Conservation (phyloP, 1,284 basidiomycete species). For the Malassezia vespertilionis region DNA sequence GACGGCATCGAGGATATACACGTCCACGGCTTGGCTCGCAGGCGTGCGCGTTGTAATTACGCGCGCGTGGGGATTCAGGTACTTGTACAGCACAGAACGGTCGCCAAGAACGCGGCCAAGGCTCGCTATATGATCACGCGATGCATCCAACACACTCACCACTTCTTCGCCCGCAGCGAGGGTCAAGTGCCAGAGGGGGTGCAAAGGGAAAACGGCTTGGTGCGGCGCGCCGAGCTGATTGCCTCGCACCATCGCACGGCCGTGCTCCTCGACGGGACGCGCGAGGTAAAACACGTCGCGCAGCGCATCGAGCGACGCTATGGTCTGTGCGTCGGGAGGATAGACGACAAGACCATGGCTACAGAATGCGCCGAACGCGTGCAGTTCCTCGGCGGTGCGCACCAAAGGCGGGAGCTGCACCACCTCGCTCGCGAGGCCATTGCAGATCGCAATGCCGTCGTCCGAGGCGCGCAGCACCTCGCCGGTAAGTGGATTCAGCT, state of each 20-base stretch:
- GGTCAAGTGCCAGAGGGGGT: constrained; percentile 25
- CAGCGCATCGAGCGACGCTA: constrained; percentile 22
- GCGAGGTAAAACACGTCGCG: constrained; percentile 22
- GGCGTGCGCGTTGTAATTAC: constrained; percentile 57
- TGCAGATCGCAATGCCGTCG: constrained; percentile 3
- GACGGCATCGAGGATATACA: constrained; percentile 66
- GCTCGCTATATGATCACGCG: constrained; percentile 21
- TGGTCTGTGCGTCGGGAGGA: constrained; percentile 22
- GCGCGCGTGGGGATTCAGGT: constrained; percentile 71
- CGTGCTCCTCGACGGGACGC: constrained; percentile 9
- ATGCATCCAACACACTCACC: constrained; percentile 18
- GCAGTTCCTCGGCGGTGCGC: constrained; percentile 39
- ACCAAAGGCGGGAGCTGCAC: not conserved
- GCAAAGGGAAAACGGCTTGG: not conserved
- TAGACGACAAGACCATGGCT: constrained; percentile 44
- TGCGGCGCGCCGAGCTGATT: constrained; percentile 16
- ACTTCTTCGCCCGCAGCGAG: constrained; percentile 24
- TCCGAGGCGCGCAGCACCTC: constrained; percentile 24
- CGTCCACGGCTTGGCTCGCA: constrained; percentile 49
- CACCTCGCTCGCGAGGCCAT: constrained; percentile 1
- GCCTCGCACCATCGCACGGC: constrained; percentile 19
- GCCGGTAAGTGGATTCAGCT: constrained; percentile 42
- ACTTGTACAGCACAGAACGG: constrained; percentile 83
- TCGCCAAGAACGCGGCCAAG: constrained; percentile 70
- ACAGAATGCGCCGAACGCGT: constrained; percentile 58